Evolutionary conservation across 2,329 filamentous ascomycete species (phyloP), one percentile per base, ranked within the genome.

Genomic region (Phialocephala subalpina): DNA sequence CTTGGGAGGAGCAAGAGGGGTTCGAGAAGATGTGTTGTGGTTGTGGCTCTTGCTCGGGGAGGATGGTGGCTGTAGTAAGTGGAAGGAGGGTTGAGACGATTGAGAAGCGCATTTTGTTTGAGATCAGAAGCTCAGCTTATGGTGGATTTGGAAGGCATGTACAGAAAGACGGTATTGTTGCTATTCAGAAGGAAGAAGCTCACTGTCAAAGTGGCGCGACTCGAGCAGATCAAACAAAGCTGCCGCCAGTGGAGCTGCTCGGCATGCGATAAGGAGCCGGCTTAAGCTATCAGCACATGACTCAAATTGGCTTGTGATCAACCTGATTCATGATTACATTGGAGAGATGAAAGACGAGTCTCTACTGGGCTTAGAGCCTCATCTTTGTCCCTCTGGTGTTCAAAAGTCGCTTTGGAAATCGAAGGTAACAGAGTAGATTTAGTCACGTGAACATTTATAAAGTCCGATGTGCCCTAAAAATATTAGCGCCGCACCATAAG

Each of bases 21-120:
- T 74, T 77, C 7, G 56, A 57, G 60, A 75, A 69, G 73, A 83
- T 75, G 73, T 80, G 73, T 66, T 82, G 79, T 25, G 79, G 77
- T 53, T 53, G 49, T 33, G 11, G 49, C 25, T 53, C 16, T 9
- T 22, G 22, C 29, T 74, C 62, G 33, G 78, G 45, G 76, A 76
- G 59, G 72, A 72, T 36, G 75, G 77, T 53, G 45, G 67, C 60
- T 27, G 71, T 64, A 35, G 70, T 63, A 53, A 74, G 57, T 33
- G 69, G 67, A 11, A 74, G 67, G 22, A 74, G 58, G 33, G 68
- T 63, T 52, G 73, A 62, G 22, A 73, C 38, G n/a, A 70, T 47
- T 49, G 57, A 57, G 66, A 73, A 56, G 62, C 69, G 68, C 74
- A 75, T 72, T 47, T 62, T 72, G 64, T 3, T 9, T 33, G 47